Percentiles rank a stretch among this genome's conserved stretches.
These are phyloP conservation scores for Arbutus unedo DNA, from an alignment of 148 eudicot genomes.

Conservation along the genomic window DNA sequence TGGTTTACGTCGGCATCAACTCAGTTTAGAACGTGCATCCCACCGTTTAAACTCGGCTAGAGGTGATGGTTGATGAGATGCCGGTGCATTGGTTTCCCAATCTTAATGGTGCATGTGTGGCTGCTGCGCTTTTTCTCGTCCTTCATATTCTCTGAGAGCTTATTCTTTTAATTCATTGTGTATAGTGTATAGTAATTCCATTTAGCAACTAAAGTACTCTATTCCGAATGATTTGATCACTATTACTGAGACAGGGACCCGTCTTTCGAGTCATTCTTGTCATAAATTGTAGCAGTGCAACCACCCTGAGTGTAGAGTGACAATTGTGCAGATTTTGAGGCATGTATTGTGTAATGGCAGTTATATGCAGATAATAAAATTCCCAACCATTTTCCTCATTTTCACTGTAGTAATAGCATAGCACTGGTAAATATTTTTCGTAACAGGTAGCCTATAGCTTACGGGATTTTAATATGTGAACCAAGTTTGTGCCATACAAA, in stretches of 20 bases:
- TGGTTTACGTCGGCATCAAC: slow-evolving; percentile 25
- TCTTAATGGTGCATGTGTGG: neutral
- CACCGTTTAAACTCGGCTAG: neutral
- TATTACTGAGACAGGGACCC: no score
- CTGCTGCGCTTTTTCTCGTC: neutral
- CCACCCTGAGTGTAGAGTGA: neutral
- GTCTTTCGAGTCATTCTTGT: no score
- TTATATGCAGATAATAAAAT: neutral
- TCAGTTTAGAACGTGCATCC: slow-evolving; percentile 7
- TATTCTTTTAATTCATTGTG: neutral
- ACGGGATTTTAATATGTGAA: no score
- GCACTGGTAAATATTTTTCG: no score
- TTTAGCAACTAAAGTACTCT: neutral
- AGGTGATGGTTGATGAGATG: neutral
- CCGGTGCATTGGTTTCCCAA: neutral
- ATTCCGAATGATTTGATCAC: no score
- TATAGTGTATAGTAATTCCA: neutral
- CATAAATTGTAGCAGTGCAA: neutral
- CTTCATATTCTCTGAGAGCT: neutral
- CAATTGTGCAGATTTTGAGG: neutral
- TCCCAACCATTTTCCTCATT: neutral
- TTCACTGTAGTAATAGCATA: neutral
- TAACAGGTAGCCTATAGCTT: no score
- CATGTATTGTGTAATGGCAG: neutral
- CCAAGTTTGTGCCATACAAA: no score